Evolutionary conservation across 257 asterid species (phyloP).

Genomic region (Plantago major): DNA sequence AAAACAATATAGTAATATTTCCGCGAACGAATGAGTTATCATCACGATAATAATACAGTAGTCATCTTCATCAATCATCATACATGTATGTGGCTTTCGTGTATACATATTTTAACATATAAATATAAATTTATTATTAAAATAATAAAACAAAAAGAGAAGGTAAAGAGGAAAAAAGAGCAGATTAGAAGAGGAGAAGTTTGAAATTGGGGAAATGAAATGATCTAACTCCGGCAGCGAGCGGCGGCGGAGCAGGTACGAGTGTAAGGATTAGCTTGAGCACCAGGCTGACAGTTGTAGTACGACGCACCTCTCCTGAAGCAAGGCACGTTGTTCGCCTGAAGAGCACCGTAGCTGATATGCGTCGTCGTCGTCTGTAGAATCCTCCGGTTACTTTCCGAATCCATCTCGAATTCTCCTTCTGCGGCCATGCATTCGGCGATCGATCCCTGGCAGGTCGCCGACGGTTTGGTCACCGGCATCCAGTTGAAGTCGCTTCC

Average conservation of each 20-base stretch:
- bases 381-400: slow-evolving; percentile 43
- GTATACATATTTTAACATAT: no score
- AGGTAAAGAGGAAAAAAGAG: not conserved
- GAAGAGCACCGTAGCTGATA: slow-evolving; percentile 51
- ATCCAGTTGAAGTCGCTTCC: slow-evolving; percentile 36
- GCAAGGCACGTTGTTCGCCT: slow-evolving; percentile 40
- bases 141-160: not conserved
- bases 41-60: no score
- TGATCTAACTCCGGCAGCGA: slow-evolving; percentile 30
- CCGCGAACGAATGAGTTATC: no score
- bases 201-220: not conserved
- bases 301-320: slow-evolving; percentile 37
- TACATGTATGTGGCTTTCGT: no score
- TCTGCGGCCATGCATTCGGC: slow-evolving; percentile 48
- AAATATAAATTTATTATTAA: no score
- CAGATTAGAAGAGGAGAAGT: not conserved
- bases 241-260: slow-evolving; percentile 42
- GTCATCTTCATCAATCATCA: no score
- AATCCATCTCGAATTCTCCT: slow-evolving; percentile 40
- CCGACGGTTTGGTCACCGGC: slow-evolving; percentile 20
- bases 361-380: slow-evolving; percentile 22
- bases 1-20: no score
- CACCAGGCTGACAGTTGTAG: slow-evolving; percentile 44
- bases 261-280: slow-evolving; percentile 33
- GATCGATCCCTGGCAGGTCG: slow-evolving; percentile 40